Base-by-base conservation (phyloP, 805 yeast genomes). In the Blastobotrys peoriensis region DNA sequence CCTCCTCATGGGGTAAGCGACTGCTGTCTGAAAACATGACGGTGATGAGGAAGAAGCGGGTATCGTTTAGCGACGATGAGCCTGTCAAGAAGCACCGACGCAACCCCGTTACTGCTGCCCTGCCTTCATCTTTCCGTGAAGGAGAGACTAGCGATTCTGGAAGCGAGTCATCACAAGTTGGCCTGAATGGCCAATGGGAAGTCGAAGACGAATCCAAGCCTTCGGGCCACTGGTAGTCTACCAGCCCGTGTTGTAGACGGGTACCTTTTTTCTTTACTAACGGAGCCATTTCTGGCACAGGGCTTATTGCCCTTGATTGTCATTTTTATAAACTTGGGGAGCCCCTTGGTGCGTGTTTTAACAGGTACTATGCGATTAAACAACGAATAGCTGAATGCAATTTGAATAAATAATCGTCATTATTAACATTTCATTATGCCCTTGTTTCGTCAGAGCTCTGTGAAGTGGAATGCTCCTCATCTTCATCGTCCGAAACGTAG, bases 1-100 rank as follows among this genome's bases (percentile, higher is more conserved):
- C 95, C 20, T 91, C 96, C 45, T 74, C 70, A 39, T 88, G 97
- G 97, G 96, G 95, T 60, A 78, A 78, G 59, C 73, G 91, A 49
- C 44, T 68, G 28, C 56, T 68, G 35, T 58, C 54, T 45, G 57
- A 54, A 36, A 54, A 43, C 18, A 34, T 43, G 2, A 46, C 38
- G 33, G 22, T 42, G 2, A 43, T 44, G 36, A 45, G 21, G 45
- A 45, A 38, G 5, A 37, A 13, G 10, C 30, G 30, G 13, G 30
- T 13, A 25, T 25, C 30, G 13, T 25, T 25, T 13, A 25, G 30
- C 13, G 30, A 25, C 13, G 30, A 25, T 8, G 30, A 25, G 13
- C 30, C 45, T 13, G 33, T 33, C 15, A 30, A 45, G 40, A 41
- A 43, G 37, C 33, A 41, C 33, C 34, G 37, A 23, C 4, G 22